Evolutionary conservation across 1,284 basidiomycete species (phyloP).

Genomic region (Moesziomyces sp.): DNA sequence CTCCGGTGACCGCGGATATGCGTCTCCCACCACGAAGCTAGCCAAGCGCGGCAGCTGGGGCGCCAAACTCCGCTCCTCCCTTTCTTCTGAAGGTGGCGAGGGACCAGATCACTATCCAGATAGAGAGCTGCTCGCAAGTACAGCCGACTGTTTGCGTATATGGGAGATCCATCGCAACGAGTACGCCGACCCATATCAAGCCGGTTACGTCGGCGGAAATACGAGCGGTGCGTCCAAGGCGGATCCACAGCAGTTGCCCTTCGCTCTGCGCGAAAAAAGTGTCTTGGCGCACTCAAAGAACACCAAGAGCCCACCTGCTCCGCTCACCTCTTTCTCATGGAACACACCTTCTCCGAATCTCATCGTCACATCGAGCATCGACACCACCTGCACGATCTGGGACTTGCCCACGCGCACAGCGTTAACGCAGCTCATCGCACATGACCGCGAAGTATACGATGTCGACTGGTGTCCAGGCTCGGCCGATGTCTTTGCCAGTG

Average conservation of each 20-base stretch:
- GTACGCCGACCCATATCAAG: slow-evolving; percentile 45
- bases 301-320: slow-evolving; percentile 63
- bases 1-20: slow-evolving; percentile 41
- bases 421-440: slow-evolving; percentile 87
- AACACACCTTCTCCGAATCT: slow-evolving; percentile 66
- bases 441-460: slow-evolving; percentile 97
- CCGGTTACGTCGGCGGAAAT: slow-evolving; percentile 48
- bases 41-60: slow-evolving; percentile 58
- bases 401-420: slow-evolving; percentile 96
- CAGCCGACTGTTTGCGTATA: slow-evolving; percentile 65
- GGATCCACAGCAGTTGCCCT: slow-evolving; percentile 37
- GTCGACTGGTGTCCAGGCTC: slow-evolving; percentile 98
- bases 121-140: slow-evolving; percentile 63
- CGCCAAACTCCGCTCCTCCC: slow-evolving; percentile 20
- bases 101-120: slow-evolving; percentile 55
- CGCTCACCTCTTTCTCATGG: slow-evolving; percentile 67
- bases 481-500: slow-evolving; percentile 96
- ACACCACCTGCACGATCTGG: slow-evolving; percentile 73
- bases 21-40: slow-evolving; percentile 49
- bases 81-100: slow-evolving; percentile 23
- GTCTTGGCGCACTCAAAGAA: slow-evolving; percentile 64
- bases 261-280: slow-evolving; percentile 62
- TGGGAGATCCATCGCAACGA: slow-evolving; percentile 63
- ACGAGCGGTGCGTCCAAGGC: slow-evolving; percentile 13
- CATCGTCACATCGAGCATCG: slow-evolving; percentile 73